Evolutionary conservation across 108 stramenopile genomes (phyloP).

Genomic region (Hondaea fermentalgiana): DNA sequence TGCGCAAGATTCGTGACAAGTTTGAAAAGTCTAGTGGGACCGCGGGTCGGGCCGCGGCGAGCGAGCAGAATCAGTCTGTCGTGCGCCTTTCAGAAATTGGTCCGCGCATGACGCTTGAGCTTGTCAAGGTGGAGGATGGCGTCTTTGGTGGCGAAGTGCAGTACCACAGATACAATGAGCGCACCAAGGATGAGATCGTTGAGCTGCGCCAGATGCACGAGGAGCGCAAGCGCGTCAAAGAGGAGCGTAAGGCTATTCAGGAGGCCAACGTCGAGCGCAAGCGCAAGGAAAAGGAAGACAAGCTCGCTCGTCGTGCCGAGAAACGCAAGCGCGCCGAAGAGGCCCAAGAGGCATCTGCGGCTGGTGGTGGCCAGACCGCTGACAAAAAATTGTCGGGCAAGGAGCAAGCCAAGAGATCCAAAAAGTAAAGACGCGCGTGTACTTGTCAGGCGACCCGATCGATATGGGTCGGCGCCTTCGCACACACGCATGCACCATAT

Average conservation of each 20-base stretch:
- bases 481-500: too few species aligned
- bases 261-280: constrained; percentile 36
- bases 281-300: constrained; percentile 25
- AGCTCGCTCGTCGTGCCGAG: neutral
- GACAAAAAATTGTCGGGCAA: neutral
- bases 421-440: too few species aligned
- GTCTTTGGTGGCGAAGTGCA: constrained; percentile 85
- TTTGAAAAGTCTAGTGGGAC: neutral
- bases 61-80: constrained; percentile 66
- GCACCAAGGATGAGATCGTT: constrained; percentile 17
- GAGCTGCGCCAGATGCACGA: constrained; percentile 12
- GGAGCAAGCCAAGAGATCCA: neutral
- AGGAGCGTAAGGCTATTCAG: constrained; percentile 47
- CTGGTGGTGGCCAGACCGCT: neutral
- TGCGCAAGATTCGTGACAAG: neutral
- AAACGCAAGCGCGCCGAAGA: neutral
- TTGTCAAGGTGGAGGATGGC: constrained; percentile 89
- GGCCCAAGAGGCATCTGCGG: neutral
- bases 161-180: constrained; percentile 75
- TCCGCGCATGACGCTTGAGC: constrained; percentile 74
- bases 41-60: constrained; percentile 33
- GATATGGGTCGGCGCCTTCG: too few species aligned
- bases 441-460: too few species aligned
- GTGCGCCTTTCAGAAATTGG: constrained; percentile 92
- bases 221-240: constrained; percentile 29